Evolutionary conservation across 169 alveolate species (phyloP), one percentile per base, ranked within the genome.

Genomic region (Eimeria maxima): DNA sequence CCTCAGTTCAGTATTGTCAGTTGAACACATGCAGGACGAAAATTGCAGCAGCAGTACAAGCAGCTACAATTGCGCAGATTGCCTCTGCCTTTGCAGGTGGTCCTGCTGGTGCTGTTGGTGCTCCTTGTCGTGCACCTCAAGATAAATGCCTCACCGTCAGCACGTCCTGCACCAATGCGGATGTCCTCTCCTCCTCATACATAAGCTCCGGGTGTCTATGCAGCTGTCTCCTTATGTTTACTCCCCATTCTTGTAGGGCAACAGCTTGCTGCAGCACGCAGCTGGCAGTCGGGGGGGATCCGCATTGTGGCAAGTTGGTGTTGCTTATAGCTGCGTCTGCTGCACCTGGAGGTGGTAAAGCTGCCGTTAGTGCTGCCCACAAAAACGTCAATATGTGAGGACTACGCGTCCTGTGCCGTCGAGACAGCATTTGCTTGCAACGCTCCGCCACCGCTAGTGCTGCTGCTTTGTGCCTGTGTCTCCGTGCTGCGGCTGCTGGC

Each of bases 141-240:
- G 69, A 74, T 33, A 14, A 14, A 14, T 7, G 88, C 63, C 83
- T 65, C 67, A 95, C 97, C 50, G 57, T 88, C 45, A 95, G 91
- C 33, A 90, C 95, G 29, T 57, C 33, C 73, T 95, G 95, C 83
- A 95, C 90, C 47, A 90, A 78, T 24, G 89, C 94, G 11, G 97
- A 95, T 44, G 97, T 95, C 33, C 45, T 20, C 91, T 73, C 84
- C 65, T 95, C 97, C 57, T 69, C 78, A 67, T 80, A 95, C 95
- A 71, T 76, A 8, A 78, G 60, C 60, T 95, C 97, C 33, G 97
- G 97, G 57, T 73, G 69, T 55, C 63, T 24, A 65, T 95, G 97
- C 22, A 95, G 95, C 60, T 88, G 86, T n/a, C 97, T 69, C 47
- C 97, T 93, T 22, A 95, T 42, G 4, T n/a, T 92, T 29, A 44